A percentile compares a stretch with the other conserved stretches of the same genome.
phyloP scores from a whole-genome alignment of 805 yeast species.

The Yarrowia sp. region DNA sequence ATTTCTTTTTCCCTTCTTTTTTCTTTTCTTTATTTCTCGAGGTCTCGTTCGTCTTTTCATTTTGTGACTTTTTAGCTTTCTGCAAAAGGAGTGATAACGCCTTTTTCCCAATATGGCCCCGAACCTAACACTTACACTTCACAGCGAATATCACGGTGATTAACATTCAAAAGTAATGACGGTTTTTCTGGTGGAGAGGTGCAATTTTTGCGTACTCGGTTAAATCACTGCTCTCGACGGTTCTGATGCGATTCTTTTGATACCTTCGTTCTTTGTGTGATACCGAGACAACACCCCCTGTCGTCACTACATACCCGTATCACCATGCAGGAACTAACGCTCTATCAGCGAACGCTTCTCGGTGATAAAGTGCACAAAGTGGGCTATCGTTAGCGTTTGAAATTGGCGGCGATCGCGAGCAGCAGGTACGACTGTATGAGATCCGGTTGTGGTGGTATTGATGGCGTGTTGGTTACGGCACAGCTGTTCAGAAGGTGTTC shows the following conservation, averaged over 20 bases:
- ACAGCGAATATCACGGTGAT: background rate
- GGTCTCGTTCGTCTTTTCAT: background rate
- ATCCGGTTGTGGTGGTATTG: background rate
- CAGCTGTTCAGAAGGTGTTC: no score
- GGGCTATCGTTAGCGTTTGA: slow-evolving; percentile 8
- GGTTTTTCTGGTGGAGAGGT: no score
- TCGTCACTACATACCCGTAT: background rate
- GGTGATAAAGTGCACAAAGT: slow-evolving; percentile 5
- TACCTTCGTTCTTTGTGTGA: background rate
- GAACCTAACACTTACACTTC: background rate
- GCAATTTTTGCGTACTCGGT: no score
- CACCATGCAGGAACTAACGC: slow-evolving; percentile 1
- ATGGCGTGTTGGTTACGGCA: no score
- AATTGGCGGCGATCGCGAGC: slow-evolving; percentile 14
- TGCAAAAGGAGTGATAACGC: slow-evolving; percentile 1
- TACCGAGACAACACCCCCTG: background rate
- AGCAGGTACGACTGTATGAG: background rate
- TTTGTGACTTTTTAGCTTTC: background rate
- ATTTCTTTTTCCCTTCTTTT: no score
- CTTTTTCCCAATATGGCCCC: slow-evolving; percentile 6
- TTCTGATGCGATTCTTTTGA: background rate
- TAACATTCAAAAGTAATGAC: slow-evolving; percentile 6
- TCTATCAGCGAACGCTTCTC: background rate
- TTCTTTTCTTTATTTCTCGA: background rate
- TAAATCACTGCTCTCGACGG: no score